Conservation (phyloP, 768 basidiomycete species). For the Cyclocybe cylindracea region DNA sequence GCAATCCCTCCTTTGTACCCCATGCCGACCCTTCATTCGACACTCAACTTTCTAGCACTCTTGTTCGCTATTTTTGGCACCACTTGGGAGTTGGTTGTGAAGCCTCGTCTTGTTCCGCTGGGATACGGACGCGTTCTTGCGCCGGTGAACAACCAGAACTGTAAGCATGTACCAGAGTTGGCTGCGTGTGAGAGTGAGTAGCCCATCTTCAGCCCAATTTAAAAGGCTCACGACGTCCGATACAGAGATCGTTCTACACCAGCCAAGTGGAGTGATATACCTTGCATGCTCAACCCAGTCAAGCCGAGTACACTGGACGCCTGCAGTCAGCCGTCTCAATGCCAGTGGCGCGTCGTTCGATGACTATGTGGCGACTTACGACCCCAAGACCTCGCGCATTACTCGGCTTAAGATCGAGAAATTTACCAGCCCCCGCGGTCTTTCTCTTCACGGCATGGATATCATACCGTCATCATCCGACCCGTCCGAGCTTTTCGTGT, state of each 20-base stretch:
- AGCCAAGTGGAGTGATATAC: conserved; percentile 56
- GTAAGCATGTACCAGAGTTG: conserved; percentile 51
- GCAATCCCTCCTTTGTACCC: not conserved
- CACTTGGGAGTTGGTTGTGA: conserved; percentile 49
- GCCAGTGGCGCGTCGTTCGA: conserved; percentile 36
- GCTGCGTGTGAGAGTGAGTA: conserved; percentile 69
- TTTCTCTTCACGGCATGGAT: conserved; percentile 70
- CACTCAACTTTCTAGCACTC: conserved; percentile 32
- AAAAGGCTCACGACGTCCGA: not conserved
- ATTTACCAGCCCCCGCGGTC: conserved; percentile 40
- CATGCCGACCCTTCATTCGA: conserved; percentile 8
- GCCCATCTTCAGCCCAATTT: not conserved
- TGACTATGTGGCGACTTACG: conserved; percentile 65
- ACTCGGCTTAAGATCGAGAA: conserved; percentile 45
- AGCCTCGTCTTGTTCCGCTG: conserved; percentile 38
- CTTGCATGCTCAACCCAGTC: conserved; percentile 60
- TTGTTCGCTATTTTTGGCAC: conserved; percentile 41
- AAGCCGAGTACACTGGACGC: conserved; percentile 54
- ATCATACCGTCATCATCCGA: conserved; percentile 54
- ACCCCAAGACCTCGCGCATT: conserved; percentile 44
- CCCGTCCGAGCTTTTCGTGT: conserved; percentile 56
- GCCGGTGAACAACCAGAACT: conserved; percentile 47
- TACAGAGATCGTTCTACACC: conserved; percentile 60
- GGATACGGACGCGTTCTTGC: conserved; percentile 49
- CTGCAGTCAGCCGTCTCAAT: conserved; percentile 38